These are phyloP conservation scores for Fraxinus excelsior DNA, from an alignment of 257 asterid genomes.

Conservation along the genomic window DNA sequence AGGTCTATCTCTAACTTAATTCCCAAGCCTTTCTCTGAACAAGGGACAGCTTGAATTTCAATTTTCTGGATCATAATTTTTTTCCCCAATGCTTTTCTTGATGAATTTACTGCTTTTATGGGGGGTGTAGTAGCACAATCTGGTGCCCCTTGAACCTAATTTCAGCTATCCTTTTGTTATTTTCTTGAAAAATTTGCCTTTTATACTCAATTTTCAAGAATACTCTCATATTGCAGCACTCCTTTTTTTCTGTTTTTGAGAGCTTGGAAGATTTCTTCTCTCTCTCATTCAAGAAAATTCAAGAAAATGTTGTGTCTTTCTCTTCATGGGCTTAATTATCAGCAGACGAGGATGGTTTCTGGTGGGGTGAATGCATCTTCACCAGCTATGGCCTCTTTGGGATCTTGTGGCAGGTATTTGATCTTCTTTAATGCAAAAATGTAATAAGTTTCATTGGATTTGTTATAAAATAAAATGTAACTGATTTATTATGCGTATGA, in stretches of 20 bases:
- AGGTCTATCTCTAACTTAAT: conserved; percentile 33
- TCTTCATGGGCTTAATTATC: conserved; percentile 42
- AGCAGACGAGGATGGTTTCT: conserved; percentile 30
- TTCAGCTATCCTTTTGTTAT: conserved; percentile 40
- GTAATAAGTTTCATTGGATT: conserved; percentile 13
- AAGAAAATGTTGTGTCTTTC: conserved; percentile 54
- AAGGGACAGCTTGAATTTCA: conserved; percentile 38
- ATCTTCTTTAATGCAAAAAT: conserved; percentile 15
- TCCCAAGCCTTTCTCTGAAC: conserved; percentile 32
- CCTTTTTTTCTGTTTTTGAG: conserved; percentile 23
- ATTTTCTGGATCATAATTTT: conserved; percentile 17
- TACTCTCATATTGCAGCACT: conserved; percentile 17
- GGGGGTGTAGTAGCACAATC: conserved; percentile 29
- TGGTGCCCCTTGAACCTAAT: conserved; percentile 30
- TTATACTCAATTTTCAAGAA: conserved; percentile 32
- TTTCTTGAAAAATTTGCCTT: conserved; percentile 33
- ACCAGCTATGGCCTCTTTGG: conserved; percentile 37
- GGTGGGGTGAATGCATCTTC: conserved; percentile 41
- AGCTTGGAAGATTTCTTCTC: conserved; percentile 23
- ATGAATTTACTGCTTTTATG: conserved; percentile 30
- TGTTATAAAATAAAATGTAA: not conserved
- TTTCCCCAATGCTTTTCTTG: not conserved
- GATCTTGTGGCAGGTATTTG: conserved; percentile 56
- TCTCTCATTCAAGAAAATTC: conserved; percentile 11
- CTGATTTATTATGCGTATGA: conserved; percentile 21